Evolutionary conservation across 768 basidiomycete genomes (phyloP).

Genomic region (Lyophyllum atratum): DNA sequence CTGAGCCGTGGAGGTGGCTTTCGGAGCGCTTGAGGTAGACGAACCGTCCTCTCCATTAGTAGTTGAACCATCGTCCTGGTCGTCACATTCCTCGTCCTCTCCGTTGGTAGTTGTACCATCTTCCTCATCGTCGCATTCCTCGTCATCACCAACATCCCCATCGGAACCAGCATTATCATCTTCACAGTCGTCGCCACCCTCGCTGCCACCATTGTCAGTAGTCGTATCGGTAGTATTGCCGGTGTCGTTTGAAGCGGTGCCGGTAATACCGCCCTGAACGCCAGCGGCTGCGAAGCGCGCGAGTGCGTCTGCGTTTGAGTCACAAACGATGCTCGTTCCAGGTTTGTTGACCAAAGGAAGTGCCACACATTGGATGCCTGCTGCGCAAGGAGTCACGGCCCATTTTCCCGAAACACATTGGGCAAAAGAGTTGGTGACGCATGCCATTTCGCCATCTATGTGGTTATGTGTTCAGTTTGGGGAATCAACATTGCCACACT

Average conservation of each 20-base stretch:
- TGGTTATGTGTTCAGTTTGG: too few relatives aligned
- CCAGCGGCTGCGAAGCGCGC: conserved; percentile 43
- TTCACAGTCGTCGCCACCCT: conserved; percentile 10
- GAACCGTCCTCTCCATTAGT: background rate
- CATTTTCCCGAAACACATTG: conserved; percentile 45
- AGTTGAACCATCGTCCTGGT: conserved; percentile 5
- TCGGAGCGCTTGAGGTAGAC: background rate
- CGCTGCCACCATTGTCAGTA: conserved; percentile 1
- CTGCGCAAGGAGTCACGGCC: conserved; percentile 35
- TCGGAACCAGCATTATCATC: conserved; percentile 8
- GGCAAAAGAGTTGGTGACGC: conserved; percentile 41
- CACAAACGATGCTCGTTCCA: conserved; percentile 49
- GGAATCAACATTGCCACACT: too few relatives aligned
- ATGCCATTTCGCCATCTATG: conserved; percentile 38
- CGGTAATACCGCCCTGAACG: conserved; percentile 39
- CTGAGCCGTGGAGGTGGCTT: conserved; percentile 2
- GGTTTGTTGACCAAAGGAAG: conserved; percentile 49
- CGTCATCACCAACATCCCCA: conserved; percentile 11
- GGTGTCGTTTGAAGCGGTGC: background rate
- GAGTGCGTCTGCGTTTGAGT: conserved; percentile 37
- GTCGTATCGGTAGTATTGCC: conserved; percentile 9
- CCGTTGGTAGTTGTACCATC: conserved; percentile 2
- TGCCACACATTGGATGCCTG: conserved; percentile 42
- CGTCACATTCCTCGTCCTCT: conserved; percentile 8
- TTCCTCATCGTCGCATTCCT: conserved; percentile 7